Evolutionary conservation across 2,329 filamentous ascomycete species (phyloP).

Genomic region (Eurotiales sp.): DNA sequence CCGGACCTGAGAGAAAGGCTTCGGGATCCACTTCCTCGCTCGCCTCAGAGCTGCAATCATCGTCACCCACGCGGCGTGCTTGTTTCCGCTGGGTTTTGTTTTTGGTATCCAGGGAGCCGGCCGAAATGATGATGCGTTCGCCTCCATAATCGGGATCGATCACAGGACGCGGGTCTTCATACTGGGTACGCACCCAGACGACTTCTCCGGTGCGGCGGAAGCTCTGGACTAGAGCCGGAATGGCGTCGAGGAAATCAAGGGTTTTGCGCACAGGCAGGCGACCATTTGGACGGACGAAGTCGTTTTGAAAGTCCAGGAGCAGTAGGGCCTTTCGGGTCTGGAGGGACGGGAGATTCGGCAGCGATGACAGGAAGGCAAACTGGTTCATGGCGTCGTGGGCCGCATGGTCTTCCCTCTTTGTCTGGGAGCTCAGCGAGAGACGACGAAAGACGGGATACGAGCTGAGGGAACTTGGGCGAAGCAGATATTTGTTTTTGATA

Average conservation of each 20-base stretch:
- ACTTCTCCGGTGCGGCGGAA: constrained; percentile 73
- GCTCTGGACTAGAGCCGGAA: constrained; percentile 62
- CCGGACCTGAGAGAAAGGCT: constrained; percentile 37
- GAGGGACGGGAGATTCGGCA: constrained; percentile 41
- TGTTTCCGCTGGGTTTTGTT: constrained; percentile 11
- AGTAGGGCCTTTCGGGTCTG: constrained; percentile 68
- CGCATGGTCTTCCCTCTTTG: constrained; percentile 13
- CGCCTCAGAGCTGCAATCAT: background rate
- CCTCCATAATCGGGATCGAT: constrained; percentile 50
- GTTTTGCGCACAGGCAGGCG: constrained; percentile 63
- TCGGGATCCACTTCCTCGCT: constrained; percentile 30
- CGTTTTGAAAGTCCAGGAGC: constrained; percentile 83
- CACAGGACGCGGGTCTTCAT: constrained; percentile 58
- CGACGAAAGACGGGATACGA: no score
- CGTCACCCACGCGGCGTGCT: constrained; percentile 3
- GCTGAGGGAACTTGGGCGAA: no score
- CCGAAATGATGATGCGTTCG: constrained; percentile 41
- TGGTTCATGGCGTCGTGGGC: constrained; percentile 14
- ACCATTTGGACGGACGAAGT: constrained; percentile 70
- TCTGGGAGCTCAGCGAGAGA: no score
- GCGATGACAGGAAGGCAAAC: constrained; percentile 12
- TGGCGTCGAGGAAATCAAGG: constrained; percentile 62
- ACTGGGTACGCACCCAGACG: constrained; percentile 80
- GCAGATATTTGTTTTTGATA: no score
- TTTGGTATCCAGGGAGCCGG: constrained; percentile 23